Percentiles rank a stretch among this genome's conserved stretches.
These are phyloP conservation scores for Baeospora myosura DNA, from an alignment of 1,284 basidiomycete species.

Conservation along the genomic window DNA sequence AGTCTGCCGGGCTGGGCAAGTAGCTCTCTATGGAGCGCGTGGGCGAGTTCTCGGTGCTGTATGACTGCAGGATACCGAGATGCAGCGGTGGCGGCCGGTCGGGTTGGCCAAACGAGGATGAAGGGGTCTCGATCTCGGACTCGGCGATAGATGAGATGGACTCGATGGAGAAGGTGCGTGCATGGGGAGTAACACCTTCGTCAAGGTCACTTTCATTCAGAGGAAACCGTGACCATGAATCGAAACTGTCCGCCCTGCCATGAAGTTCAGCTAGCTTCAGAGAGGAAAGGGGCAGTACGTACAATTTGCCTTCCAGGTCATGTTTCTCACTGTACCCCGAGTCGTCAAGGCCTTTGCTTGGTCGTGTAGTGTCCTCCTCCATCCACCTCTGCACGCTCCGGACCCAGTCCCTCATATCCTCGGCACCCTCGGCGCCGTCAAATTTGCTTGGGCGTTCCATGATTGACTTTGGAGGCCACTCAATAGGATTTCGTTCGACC, in stretches of 20 bases:
- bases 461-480: slow-evolving; percentile 75
- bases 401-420: slow-evolving; percentile 71
- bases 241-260: slow-evolving; percentile 32
- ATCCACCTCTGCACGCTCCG: slow-evolving; percentile 70
- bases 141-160: slow-evolving; percentile 46
- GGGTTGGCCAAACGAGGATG: slow-evolving; percentile 18
- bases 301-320: slow-evolving; percentile 37
- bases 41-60: slow-evolving; percentile 34
- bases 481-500: slow-evolving; percentile 85
- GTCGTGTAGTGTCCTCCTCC: slow-evolving; percentile 35
- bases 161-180: slow-evolving; percentile 58
- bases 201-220: slow-evolving; percentile 27
- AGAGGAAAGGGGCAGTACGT: slow-evolving; percentile 16
- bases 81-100: slow-evolving; percentile 47
- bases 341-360: slow-evolving; percentile 32
- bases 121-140: slow-evolving; percentile 20
- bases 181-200: slow-evolving; percentile 40
- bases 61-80: slow-evolving; percentile 36
- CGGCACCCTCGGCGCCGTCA: slow-evolving; percentile 36
- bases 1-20: slow-evolving; percentile 53
- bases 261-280: slow-evolving; percentile 10
- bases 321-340: slow-evolving; percentile 35
- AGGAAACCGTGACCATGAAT: slow-evolving; percentile 36
- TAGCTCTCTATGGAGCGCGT: slow-evolving; percentile 50
- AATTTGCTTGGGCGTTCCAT: slow-evolving; percentile 35